phyloP scores from a whole-genome alignment of 1,139 yeast species.

The Protomyces lactucae-debilis region DNA sequence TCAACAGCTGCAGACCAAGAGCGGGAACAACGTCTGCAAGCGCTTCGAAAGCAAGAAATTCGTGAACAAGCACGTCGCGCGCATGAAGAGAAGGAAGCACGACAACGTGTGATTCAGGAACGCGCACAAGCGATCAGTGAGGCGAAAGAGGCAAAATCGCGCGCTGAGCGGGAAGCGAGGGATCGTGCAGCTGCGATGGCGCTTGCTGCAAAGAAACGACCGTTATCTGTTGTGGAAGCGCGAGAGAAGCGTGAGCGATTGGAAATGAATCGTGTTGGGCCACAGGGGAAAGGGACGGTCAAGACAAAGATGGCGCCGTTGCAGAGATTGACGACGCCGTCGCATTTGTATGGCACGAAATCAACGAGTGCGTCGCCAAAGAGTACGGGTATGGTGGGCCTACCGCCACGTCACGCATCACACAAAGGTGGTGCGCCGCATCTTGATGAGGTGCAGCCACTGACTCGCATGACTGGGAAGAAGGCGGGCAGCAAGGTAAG shows the following conservation, averaged over 20 bases:
- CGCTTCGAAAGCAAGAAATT: constrained; percentile 3
- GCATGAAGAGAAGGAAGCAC: constrained; percentile 19
- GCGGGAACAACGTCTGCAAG: constrained; percentile 4
- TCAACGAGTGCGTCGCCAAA: not conserved
- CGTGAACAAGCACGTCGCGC: constrained; percentile 19
- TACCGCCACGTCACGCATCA: not conserved
- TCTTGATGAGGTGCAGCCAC: not conserved
- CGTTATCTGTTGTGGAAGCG: constrained; percentile 25
- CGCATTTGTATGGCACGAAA: not conserved
- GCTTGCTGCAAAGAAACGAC: constrained; percentile 7
- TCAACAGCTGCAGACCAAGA: constrained; percentile 8
- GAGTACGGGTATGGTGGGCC: not conserved
- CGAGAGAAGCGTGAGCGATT: constrained; percentile 15
- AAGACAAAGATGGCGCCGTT: not conserved
- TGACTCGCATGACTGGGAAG: not conserved
- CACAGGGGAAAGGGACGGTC: not conserved
- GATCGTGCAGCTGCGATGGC: constrained; percentile 1
- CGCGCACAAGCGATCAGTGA: not conserved
- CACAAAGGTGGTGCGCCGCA: not conserved
- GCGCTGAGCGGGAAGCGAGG: constrained; percentile 6
- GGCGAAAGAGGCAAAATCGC: not conserved
- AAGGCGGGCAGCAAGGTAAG: not conserved
- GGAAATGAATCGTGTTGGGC: constrained; percentile 17
- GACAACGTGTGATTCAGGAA: not conserved
- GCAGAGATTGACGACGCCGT: not conserved